A percentile compares a stretch with the other conserved stretches of the same genome.
Evolutionary conservation across 495 filamentous ascomycete genomes (phyloP).

Genomic region (Penicillium parvum): DNA sequence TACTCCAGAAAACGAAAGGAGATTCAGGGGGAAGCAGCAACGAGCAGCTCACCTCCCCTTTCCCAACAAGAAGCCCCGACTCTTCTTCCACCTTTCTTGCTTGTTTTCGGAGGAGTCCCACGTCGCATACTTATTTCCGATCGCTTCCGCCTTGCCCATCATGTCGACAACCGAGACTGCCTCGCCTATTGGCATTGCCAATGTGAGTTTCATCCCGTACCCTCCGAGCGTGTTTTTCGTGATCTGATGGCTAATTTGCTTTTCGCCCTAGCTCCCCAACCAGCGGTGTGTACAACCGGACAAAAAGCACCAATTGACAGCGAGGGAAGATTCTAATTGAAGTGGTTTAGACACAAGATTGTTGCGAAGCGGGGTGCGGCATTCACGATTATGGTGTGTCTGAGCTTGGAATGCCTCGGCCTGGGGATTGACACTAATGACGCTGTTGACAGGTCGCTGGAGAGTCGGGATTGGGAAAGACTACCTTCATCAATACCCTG

Average conservation of each 20-base stretch:
- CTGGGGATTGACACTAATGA: slow-evolving; percentile 27
- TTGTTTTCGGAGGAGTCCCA: slow-evolving; percentile 13
- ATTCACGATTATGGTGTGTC: slow-evolving; percentile 94
- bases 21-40: slow-evolving; percentile 32
- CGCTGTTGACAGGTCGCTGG: slow-evolving; percentile 71
- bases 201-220: slow-evolving; percentile 52
- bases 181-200: slow-evolving; percentile 98
- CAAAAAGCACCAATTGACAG: slow-evolving; percentile 6
- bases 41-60: slow-evolving; percentile 22
- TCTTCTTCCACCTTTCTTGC: slow-evolving; percentile 15
- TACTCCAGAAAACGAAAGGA: slow-evolving; percentile 37
- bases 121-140: slow-evolving; percentile 17
- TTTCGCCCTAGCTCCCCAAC: slow-evolving; percentile 65
- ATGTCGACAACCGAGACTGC: slow-evolving; percentile 82
- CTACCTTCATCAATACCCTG: slow-evolving; percentile 99
- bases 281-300: slow-evolving; percentile 57
- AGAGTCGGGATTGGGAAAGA: slow-evolving; percentile 98
- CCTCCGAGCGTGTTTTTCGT: not conserved
- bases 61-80: slow-evolving; percentile 14
- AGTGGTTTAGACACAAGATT: slow-evolving; percentile 79
- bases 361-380: slow-evolving; percentile 98
- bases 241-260: slow-evolving; percentile 18
- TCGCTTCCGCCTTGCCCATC: slow-evolving; percentile 35
- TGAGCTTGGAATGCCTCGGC: slow-evolving; percentile 6
- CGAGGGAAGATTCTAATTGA: slow-evolving; percentile 30